Conservation (phyloP, 1,284 basidiomycete species). For the Takashimella koratensis region DNA sequence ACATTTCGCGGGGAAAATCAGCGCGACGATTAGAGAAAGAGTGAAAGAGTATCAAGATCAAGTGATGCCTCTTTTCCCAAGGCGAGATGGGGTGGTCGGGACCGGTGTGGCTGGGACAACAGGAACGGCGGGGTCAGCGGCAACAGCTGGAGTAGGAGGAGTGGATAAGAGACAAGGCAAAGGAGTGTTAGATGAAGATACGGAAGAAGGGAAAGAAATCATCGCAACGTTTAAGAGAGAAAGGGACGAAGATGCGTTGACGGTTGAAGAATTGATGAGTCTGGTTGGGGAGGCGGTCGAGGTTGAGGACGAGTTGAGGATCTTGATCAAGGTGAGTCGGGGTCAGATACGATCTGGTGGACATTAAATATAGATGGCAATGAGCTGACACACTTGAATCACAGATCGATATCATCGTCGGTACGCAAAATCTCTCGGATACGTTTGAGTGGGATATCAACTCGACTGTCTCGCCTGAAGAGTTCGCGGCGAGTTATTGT, state of each 20-base stretch:
- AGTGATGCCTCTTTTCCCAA: slow-evolving; percentile 24
- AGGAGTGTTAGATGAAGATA: slow-evolving; percentile 28
- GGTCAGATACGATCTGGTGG: too few relatives aligned
- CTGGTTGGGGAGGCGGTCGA: slow-evolving; percentile 35
- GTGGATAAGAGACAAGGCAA: slow-evolving; percentile 15
- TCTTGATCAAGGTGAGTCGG: slow-evolving; percentile 87
- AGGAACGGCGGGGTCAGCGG: slow-evolving; percentile 6
- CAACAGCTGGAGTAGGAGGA: slow-evolving; percentile 3
- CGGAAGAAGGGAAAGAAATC: slow-evolving; percentile 34
- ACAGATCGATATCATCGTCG: slow-evolving; percentile 95
- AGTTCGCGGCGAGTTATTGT: slow-evolving; percentile 83
- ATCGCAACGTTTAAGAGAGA: slow-evolving; percentile 7
- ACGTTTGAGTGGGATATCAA: slow-evolving; percentile 98
- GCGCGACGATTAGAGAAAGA: slow-evolving; percentile 84
- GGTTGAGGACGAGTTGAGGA: slow-evolving; percentile 73
- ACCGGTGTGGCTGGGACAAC: background rate
- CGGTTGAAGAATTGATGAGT: slow-evolving; percentile 44
- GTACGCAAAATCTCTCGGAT: slow-evolving; percentile 88
- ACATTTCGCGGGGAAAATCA: slow-evolving; percentile 69
- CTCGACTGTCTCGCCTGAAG: slow-evolving; percentile 75
- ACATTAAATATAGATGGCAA: too few relatives aligned
- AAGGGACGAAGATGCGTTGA: slow-evolving; percentile 50
- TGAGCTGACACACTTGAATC: too few relatives aligned
- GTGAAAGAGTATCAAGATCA: slow-evolving; percentile 56
- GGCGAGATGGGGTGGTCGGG: background rate